phyloP scores from a whole-genome alignment of 805 yeast genomes.

The Danielia oregonensis region DNA sequence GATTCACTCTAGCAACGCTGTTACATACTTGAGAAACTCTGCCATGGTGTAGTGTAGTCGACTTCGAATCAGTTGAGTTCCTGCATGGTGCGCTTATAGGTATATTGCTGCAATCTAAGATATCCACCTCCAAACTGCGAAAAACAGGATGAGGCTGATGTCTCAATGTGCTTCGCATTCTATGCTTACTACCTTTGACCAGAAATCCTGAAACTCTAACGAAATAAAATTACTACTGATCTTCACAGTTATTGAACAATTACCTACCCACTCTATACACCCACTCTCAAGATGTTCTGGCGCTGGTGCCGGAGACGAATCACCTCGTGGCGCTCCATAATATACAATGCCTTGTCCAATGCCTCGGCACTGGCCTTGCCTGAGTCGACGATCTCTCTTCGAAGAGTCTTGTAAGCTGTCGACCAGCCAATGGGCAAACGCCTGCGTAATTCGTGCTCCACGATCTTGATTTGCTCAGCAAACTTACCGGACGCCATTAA shows the following conservation, averaged over 20 bases:
- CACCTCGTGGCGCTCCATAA: conserved; percentile 82
- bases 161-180: no score
- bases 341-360: conserved; percentile 75
- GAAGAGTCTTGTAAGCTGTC: conserved; percentile 78
- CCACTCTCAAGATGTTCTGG: conserved; percentile 15
- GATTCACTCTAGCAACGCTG: conserved; percentile 5
- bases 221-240: background rate
- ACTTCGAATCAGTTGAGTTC: no score
- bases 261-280: conserved; percentile 7
- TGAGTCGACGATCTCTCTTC: conserved; percentile 74
- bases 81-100: no score
- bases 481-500: conserved; percentile 52
- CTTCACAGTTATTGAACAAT: conserved; percentile 1
- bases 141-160: no score
- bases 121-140: no score
- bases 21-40: conserved; percentile 29
- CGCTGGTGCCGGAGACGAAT: conserved; percentile 80
- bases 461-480: conserved; percentile 67
- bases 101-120: no score
- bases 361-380: conserved; percentile 65
- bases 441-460: conserved; percentile 82
- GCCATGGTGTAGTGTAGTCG: no score
- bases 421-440: conserved; percentile 97
- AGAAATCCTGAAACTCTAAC: no score
- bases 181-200: no score